Evolutionary conservation across 805 yeast species (phyloP).

Genomic region (Saturnispora silvae): DNA sequence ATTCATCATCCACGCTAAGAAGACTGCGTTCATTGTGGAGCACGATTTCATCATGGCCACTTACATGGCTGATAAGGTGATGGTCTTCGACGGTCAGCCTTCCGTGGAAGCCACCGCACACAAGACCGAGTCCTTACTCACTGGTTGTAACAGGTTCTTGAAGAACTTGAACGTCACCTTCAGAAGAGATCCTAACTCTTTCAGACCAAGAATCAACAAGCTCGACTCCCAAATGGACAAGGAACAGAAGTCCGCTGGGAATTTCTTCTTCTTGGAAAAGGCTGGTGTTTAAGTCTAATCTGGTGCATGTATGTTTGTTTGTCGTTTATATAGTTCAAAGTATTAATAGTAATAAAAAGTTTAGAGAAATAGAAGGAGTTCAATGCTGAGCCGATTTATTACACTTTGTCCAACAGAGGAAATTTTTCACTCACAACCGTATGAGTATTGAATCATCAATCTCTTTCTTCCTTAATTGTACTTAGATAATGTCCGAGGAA

Average conservation of each 20-base stretch:
- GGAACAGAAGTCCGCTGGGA: conserved; percentile 88
- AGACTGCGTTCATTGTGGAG: conserved; percentile 98
- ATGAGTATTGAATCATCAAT: too few relatives aligned
- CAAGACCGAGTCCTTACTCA: conserved; percentile 83
- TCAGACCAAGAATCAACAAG: conserved; percentile 97
- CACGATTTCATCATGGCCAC: conserved; percentile 99
- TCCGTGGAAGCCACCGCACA: conserved; percentile 78
- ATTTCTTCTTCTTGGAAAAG: conserved; percentile 90
- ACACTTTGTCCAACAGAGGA: too few relatives aligned
- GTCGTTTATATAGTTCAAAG: conserved; percentile 1
- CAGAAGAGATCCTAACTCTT: conserved; percentile 98
- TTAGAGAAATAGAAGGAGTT: too few relatives aligned
- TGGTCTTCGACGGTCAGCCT: conserved; percentile 95
- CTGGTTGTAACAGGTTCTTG: conserved; percentile 95
- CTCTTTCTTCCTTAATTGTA: too few relatives aligned
- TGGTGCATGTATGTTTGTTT: background rate
- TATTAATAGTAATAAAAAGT: background rate
- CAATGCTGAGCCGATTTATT: too few relatives aligned
- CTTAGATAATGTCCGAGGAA: conserved; percentile 24
- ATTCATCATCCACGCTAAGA: conserved; percentile 89
- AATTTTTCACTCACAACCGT: background rate
- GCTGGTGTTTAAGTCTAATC: conserved; percentile 27
- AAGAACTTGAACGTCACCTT: conserved; percentile 95
- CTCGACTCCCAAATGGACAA: conserved; percentile 97
- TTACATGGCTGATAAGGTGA: conserved; percentile 95